Base-by-base conservation (phyloP, 2,329 filamentous ascomycete species). In the Fusarium beomiforme region DNA sequence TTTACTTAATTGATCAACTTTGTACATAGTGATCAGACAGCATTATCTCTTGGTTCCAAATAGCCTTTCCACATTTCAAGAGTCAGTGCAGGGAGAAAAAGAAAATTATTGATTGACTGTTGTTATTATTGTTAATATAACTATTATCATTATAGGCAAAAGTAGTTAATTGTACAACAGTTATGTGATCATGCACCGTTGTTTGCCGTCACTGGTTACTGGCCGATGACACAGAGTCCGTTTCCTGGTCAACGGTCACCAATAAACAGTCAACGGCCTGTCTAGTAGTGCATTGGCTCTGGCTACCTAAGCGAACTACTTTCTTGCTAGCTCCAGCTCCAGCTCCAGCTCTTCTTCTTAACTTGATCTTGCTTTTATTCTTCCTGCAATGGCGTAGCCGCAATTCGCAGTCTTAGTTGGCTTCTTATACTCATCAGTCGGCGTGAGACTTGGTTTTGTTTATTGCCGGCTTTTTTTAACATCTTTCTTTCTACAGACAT, bases 221-320 rank as follows among this genome's bases (percentile, higher is more conserved):
- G 60, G 51, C 59, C 64, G 69, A 77, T 75, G 75, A 75, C 67
- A 73, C 73, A 51, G 17, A 41, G 51, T 47, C 37, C 47, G 68
- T 78, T 53, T 49, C 72, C 76, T 51, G 68, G 72, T 69, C 75
- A 78, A 78, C 76, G 23, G 6, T 59, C 56, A 57, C 51, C 47
- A 55, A 71, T 78, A 77, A 78, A 77, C 75, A 77, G 74, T 70
- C 72, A 76, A 76, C 73, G 67, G 73, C 73, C 60, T 59, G 39
- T 69, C 61, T 62, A 60, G 65, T 55, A 60, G 59, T 69, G 59
- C 60, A 53, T 67, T 55, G 67, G 53, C 63, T 67, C 58, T 57
- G 63, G 42, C 57, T 63, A 60, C 34, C 64, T 51, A 64, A 51
- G 53, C 64, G 56, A 72, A 56, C 66, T 65, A 54, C 50, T 50